These are phyloP conservation scores for Trichocomaceae sp. DNA, from an alignment of 2,329 filamentous ascomycete species.

Conservation along the genomic window DNA sequence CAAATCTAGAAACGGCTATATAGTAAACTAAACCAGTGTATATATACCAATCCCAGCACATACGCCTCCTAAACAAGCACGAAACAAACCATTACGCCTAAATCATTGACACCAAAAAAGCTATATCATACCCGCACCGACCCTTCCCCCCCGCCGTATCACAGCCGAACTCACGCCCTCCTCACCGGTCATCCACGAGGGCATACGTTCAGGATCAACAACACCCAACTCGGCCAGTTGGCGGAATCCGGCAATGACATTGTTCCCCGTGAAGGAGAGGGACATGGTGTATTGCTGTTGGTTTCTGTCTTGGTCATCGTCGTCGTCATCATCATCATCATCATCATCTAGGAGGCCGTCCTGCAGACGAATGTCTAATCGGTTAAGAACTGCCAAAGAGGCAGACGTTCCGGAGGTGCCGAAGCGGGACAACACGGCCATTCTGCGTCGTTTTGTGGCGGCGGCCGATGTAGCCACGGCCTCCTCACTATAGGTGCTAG, in stretches of 20 bases:
- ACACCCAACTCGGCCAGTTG: constrained; percentile 67
- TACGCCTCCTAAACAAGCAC: not conserved
- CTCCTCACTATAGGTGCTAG: not conserved
- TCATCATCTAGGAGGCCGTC: constrained; percentile 26
- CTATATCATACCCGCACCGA: not conserved
- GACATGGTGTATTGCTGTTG: constrained; percentile 24
- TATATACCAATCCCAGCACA: not conserved
- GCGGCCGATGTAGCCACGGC: constrained; percentile 9
- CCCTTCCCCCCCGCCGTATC: constrained; percentile 53
- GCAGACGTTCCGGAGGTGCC: constrained; percentile 48
- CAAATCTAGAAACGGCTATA: not conserved
- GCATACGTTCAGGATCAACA: constrained; percentile 70
- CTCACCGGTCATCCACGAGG: constrained; percentile 86
- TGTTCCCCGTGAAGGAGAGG: constrained; percentile 65
- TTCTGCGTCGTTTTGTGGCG: constrained; percentile 52
- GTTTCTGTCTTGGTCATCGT: not conserved
- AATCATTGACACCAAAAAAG: not conserved
- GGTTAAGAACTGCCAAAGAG: constrained; percentile 35
- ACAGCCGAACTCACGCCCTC: constrained; percentile 69
- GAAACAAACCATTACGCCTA: not conserved
- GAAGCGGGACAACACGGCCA: constrained; percentile 63
- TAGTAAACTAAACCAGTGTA: not conserved
- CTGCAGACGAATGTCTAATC: constrained; percentile 45
- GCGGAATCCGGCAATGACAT: constrained; percentile 75
- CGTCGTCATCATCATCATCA: constrained; percentile 8